A percentile compares a stretch with the other conserved stretches of the same genome.
Evolutionary conservation across 345 rosid genomes (phyloP).

Genomic region (Arabidopsis arenosa): DNA sequence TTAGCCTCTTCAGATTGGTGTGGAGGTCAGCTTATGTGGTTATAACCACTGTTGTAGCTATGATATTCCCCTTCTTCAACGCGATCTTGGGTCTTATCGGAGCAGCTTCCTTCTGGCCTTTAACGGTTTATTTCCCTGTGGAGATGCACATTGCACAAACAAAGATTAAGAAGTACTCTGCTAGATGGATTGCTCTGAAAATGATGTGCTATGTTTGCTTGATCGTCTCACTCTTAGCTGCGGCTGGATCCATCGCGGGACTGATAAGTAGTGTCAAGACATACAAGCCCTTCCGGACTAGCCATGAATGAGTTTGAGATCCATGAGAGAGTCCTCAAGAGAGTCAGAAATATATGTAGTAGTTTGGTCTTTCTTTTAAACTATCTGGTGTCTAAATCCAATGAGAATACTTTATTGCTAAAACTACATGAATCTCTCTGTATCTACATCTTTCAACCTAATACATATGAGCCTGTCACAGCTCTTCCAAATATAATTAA

Average conservation of each 20-base stretch:
- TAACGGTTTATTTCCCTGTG: conserved; percentile 85
- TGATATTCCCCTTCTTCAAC: conserved; percentile 95
- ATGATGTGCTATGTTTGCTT: conserved; percentile 66
- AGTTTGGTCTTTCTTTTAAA: conserved; percentile 27
- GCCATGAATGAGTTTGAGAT: conserved; percentile 37
- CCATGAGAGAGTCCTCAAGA: conserved; percentile 1
- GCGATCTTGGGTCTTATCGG: conserved; percentile 83
- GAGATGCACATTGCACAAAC: conserved; percentile 83
- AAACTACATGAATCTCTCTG: conserved; percentile 24
- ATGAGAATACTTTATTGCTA: conserved; percentile 25
- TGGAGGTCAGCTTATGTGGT: conserved; percentile 86
- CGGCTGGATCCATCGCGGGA: conserved; percentile 77
- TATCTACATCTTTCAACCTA: conserved; percentile 27
- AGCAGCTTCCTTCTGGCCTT: conserved; percentile 88
- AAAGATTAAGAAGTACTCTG: conserved; percentile 59
- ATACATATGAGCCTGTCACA: conserved; percentile 27
- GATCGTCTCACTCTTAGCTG: conserved; percentile 70
- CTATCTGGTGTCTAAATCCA: conserved; percentile 36
- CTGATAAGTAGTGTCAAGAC: conserved; percentile 62
- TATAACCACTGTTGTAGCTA: conserved; percentile 66
- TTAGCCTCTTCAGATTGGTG: conserved; percentile 68
- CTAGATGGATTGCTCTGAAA: conserved; percentile 76
- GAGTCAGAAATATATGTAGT: conserved; percentile 9
- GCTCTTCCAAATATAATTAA: conserved; percentile 30
- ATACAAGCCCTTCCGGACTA: conserved; percentile 74